Evolutionary conservation across 495 filamentous ascomycete species (phyloP).

Genomic region (Aspergillus avenaceus): DNA sequence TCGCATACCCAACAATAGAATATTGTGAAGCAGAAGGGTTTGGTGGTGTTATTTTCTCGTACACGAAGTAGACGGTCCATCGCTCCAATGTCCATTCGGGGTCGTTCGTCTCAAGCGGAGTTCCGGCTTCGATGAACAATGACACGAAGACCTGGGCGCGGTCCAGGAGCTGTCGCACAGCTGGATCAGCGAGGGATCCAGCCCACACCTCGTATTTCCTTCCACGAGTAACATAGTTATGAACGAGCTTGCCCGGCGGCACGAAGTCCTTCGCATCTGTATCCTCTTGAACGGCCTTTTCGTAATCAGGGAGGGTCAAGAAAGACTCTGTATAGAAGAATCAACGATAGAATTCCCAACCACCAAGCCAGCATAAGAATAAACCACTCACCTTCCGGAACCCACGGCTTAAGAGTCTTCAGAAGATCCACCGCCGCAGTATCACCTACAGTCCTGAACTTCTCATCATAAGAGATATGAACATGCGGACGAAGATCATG

Average conservation of each 20-base stretch:
- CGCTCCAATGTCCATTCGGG: constrained; percentile 66
- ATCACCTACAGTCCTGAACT: constrained; percentile 70
- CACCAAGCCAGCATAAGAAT: not conserved
- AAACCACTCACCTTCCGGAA: constrained; percentile 56
- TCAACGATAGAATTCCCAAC: not conserved
- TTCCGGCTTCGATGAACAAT: constrained; percentile 89
- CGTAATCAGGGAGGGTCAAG: constrained; percentile 53
- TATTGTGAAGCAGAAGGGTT: constrained; percentile 53
- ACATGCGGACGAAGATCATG: constrained; percentile 77
- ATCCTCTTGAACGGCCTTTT: constrained; percentile 51
- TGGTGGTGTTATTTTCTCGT: constrained; percentile 58
- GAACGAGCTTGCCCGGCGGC: constrained; percentile 54
- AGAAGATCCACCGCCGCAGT: constrained; percentile 63
- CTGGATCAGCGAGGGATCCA: constrained; percentile 51
- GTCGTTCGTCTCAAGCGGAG: constrained; percentile 65
- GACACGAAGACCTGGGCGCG: constrained; percentile 81
- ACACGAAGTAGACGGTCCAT: constrained; percentile 86
- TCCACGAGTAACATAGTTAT: constrained; percentile 46
- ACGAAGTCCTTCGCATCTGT: constrained; percentile 52
- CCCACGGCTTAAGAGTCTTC: constrained; percentile 58
- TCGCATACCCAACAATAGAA: constrained; percentile 78
- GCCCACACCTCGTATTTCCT: constrained; percentile 60
- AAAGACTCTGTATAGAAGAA: constrained; percentile 52
- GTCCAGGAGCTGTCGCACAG: constrained; percentile 60
- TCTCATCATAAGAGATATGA: constrained; percentile 64